Conservation (phyloP, 352 stramenopile genomes). For the Globisporangium paddicum region DNA sequence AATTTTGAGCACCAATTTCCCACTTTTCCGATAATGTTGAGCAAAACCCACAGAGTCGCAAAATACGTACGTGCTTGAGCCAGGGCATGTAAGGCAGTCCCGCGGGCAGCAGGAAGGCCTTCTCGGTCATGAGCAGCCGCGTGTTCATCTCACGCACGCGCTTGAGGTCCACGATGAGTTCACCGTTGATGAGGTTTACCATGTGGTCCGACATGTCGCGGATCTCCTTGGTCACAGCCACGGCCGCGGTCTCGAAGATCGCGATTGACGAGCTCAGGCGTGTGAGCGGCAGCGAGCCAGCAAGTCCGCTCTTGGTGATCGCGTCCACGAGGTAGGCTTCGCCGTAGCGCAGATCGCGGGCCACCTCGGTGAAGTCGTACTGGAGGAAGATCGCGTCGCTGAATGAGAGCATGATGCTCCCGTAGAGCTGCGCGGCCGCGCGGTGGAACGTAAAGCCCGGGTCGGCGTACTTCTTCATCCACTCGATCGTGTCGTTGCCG, state of each 20-base stretch:
- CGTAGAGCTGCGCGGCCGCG: slow-evolving; percentile 72
- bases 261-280: slow-evolving; percentile 56
- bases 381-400: slow-evolving; percentile 79
- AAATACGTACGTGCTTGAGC: slow-evolving; percentile 71
- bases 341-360: slow-evolving; percentile 58
- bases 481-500: slow-evolving; percentile 60
- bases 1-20: background rate
- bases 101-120: slow-evolving; percentile 65
- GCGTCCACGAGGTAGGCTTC: slow-evolving; percentile 49
- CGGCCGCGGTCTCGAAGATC: slow-evolving; percentile 54
- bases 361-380: slow-evolving; percentile 82
- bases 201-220: slow-evolving; percentile 51
- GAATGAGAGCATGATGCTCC: slow-evolving; percentile 70
- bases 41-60: no score
- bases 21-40: background rate
- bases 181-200: slow-evolving; percentile 50
- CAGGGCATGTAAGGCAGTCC: slow-evolving; percentile 70
- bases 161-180: slow-evolving; percentile 70
- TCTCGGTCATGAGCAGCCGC: slow-evolving; percentile 75
- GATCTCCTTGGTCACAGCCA: slow-evolving; percentile 53
- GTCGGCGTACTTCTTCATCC: slow-evolving; percentile 74
- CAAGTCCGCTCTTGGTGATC: slow-evolving; percentile 29
- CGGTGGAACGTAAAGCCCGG: slow-evolving; percentile 70
- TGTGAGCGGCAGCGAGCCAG: slow-evolving; percentile 28
- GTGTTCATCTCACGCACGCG: slow-evolving; percentile 83